Base-by-base conservation (phyloP, 768 basidiomycete genomes). In the Boletus edulis region DNA sequence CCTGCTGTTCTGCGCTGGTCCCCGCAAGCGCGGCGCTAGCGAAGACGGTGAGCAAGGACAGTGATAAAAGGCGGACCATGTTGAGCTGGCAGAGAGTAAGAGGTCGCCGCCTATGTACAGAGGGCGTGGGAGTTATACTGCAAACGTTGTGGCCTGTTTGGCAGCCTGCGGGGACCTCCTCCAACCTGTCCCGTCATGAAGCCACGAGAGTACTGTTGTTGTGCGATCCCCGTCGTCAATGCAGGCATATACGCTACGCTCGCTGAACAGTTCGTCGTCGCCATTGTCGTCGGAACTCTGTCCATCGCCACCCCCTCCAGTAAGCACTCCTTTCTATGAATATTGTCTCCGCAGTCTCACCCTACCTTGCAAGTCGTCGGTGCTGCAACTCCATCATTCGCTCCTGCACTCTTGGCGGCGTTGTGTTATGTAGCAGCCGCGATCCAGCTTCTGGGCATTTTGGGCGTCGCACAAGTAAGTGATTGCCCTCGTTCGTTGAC, bases 211-310 rank as follows among this genome's bases (percentile, higher is more conserved):
- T 95, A 94, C 67, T 97, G 94, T 66, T 97, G 94, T 71, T 92
- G 90, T 64, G 94, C 94, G 42, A 87, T 98, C 55, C 95, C 95
- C 10, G 73, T 94, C 46, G 77, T 94, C 58, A 96, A 99, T 75
- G 80, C 84, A 57, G 97, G 97, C 32, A 90, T 98, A 50, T 98
- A 97, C 63, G 71, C 82, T 18, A 81, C 88, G 29, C 71, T 98
- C 46, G 68, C 76, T 0, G 91, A 96, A 68, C 94, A 97, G 72
- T 78, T 91, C 41, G 74, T 81, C 15, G 67, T 86, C 18, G 85
- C 81, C 5, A 65, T 91, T 58, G 56, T 87, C 15, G 81, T 85
- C 11, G 94, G 87, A 18, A 83, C 85, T 4, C 78, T 96, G 27
- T 79, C 89, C 12, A 62, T 96, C 35, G 86, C 84, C 2, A 91